These are phyloP conservation scores for Thielaviopsis populi DNA, from an alignment of 2,329 filamentous ascomycete genomes.

Conservation along the genomic window DNA sequence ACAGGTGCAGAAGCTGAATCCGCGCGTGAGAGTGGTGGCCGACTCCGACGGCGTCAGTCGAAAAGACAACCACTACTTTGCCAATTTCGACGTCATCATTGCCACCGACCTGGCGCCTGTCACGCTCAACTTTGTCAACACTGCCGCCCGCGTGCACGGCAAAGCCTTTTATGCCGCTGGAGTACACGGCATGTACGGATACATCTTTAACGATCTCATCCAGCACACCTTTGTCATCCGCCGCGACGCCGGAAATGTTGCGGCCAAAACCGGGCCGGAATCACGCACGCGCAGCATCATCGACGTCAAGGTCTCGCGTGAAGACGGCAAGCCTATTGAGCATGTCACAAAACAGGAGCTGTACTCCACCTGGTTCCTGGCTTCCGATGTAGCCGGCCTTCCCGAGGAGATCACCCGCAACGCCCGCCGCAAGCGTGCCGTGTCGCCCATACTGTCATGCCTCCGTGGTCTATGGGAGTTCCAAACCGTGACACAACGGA, in stretches of 20 bases:
- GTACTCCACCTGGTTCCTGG: slow-evolving; percentile 79
- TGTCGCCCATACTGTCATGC: slow-evolving; percentile 75
- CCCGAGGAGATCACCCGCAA: slow-evolving; percentile 51
- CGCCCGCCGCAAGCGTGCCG: slow-evolving; percentile 49
- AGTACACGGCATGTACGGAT: slow-evolving; percentile 64
- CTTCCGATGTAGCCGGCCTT: slow-evolving; percentile 53
- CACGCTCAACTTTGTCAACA: slow-evolving; percentile 66
- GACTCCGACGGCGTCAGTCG: slow-evolving; percentile 52
- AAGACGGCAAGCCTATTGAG: slow-evolving; percentile 55
- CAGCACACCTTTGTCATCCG: slow-evolving; percentile 81
- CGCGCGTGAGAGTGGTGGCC: slow-evolving; percentile 61
- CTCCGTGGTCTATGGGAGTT: slow-evolving; percentile 86
- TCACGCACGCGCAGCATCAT: slow-evolving; percentile 64
- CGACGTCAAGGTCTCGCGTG: slow-evolving; percentile 53
- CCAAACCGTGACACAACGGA: slow-evolving; percentile 36
- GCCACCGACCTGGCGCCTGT: slow-evolving; percentile 73
- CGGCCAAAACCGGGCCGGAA: slow-evolving; percentile 47
- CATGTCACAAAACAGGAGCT: slow-evolving; percentile 81
- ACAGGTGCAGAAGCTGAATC: slow-evolving; percentile 77
- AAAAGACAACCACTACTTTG: slow-evolving; percentile 62
- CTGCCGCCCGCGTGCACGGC: slow-evolving; percentile 58
- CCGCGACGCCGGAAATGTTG: slow-evolving; percentile 63
- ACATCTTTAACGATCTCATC: slow-evolving; percentile 86
- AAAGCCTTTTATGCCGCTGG: slow-evolving; percentile 11
- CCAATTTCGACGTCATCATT: slow-evolving; percentile 69